A percentile compares a stretch with the other conserved stretches of the same genome.
phyloP scores from a whole-genome alignment of 129 eudicot species.

The Gnaphalium uliginosum region DNA sequence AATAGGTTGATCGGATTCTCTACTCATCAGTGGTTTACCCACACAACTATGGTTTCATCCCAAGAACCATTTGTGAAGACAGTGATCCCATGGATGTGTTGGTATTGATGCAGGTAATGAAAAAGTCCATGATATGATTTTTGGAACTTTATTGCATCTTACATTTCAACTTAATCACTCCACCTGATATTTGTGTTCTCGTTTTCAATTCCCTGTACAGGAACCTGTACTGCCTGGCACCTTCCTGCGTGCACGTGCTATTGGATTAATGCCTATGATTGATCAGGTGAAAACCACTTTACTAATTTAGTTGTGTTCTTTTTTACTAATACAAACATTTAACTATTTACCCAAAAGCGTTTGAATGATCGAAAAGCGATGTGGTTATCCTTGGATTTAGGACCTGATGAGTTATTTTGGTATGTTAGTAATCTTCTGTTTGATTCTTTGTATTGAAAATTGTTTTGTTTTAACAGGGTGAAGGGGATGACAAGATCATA shows the following conservation, averaged over 20 bases:
- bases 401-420: too few relatives aligned
- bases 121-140: not conserved
- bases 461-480: constrained; percentile 58
- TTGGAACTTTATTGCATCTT: not conserved
- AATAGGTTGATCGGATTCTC: constrained; percentile 87
- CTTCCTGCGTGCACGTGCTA: constrained; percentile 92
- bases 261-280: constrained; percentile 97
- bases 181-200: not conserved
- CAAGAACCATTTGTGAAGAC: constrained; percentile 91
- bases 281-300: constrained; percentile 59
- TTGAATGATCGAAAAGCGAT: too few relatives aligned
- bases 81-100: constrained; percentile 93
- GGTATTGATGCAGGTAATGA: constrained; percentile 87
- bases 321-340: not conserved
- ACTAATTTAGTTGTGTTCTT: not conserved
- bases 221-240: constrained; percentile 93
- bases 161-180: constrained; percentile 18
- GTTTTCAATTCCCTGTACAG: constrained; percentile 32
- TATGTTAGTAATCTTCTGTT: not conserved
- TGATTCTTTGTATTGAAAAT: not conserved
- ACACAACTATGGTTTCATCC: constrained; percentile 95
- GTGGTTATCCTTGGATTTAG: too few relatives aligned
- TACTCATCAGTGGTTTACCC: constrained; percentile 98
- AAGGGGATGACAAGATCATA: constrained; percentile 91
- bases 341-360: too few relatives aligned